Evolutionary conservation across 1,284 basidiomycete genomes (phyloP).

Genomic region (Cryptococcus sp.): DNA sequence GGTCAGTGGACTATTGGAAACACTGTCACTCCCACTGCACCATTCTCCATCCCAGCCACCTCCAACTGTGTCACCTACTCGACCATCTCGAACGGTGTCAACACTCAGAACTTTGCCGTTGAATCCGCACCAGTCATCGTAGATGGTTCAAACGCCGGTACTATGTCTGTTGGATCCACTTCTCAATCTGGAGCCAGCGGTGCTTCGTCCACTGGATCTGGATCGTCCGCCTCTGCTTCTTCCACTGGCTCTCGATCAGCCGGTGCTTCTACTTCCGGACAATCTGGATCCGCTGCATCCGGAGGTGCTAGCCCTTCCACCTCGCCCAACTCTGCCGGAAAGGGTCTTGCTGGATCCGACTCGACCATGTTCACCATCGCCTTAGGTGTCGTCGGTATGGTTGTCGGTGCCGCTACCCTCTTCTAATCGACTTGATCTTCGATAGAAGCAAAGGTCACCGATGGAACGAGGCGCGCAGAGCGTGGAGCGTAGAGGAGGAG

Average conservation of each 20-base stretch:
- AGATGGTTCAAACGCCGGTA: constrained; percentile 17
- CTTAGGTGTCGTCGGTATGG: constrained; percentile 1
- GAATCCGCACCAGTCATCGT: constrained; percentile 29
- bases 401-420: not conserved
- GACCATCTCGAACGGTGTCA: constrained; percentile 31
- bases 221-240: constrained; percentile 4
- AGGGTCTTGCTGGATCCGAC: not conserved
- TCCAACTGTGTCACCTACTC: constrained; percentile 48
- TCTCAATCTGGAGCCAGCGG: not conserved
- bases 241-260: constrained; percentile 4
- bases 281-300: not conserved
- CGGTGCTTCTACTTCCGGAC: not conserved
- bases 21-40: constrained; percentile 37
- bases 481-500: not conserved
- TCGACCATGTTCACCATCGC: not conserved
- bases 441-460: not conserved
- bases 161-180: constrained; percentile 8
- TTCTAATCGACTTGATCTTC: not conserved
- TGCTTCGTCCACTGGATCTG: not conserved
- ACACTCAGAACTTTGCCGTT: constrained; percentile 10
- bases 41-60: constrained; percentile 27
- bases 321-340: not conserved
- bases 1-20: constrained; percentile 35
- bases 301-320: constrained; percentile 6
- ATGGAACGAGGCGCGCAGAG: not conserved